These are phyloP conservation scores for Thelonectria rubi DNA, from an alignment of 2,329 filamentous ascomycete genomes.

Conservation along the genomic window DNA sequence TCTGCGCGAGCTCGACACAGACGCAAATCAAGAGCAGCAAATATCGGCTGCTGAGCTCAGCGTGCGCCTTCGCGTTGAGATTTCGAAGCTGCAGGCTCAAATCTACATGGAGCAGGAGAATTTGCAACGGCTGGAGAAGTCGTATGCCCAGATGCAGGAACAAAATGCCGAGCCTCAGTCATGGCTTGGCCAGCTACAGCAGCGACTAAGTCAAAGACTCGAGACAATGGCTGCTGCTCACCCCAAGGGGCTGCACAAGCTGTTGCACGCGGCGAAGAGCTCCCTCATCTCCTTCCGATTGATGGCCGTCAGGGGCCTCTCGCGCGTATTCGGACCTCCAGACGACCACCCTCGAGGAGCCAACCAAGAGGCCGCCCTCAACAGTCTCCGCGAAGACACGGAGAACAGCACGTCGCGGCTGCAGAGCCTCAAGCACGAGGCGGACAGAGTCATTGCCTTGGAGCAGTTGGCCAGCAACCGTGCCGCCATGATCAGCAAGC, in stretches of 20 bases:
- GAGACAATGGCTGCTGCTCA: not conserved
- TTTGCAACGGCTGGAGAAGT: slow-evolving; percentile 3
- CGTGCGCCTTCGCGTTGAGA: not conserved
- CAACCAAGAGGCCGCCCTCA: slow-evolving; percentile 5
- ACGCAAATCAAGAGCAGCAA: not conserved
- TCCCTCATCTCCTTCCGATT: slow-evolving; percentile 7
- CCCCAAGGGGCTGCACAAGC: not conserved
- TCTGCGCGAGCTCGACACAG: not conserved
- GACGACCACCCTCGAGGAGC: not conserved
- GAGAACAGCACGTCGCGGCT: slow-evolving; percentile 3
- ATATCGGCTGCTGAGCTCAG: not conserved
- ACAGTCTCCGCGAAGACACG: slow-evolving; percentile 13
- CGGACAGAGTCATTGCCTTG: not conserved
- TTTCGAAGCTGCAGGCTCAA: slow-evolving; percentile 17
- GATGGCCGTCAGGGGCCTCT: not conserved
- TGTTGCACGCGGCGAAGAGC: slow-evolving; percentile 1
- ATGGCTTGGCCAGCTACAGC: slow-evolving; percentile 18
- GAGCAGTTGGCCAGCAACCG: not conserved
- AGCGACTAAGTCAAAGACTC: slow-evolving; percentile 8
- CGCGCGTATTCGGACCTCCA: not conserved
- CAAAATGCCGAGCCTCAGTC: not conserved
- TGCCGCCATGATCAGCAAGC: not conserved
- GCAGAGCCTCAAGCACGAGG: not conserved
- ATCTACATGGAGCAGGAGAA: not conserved
- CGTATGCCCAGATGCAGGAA: slow-evolving; percentile 1